Base-by-base conservation (phyloP, 2,329 filamentous ascomycete species). In the Phialocephala subalpina region DNA sequence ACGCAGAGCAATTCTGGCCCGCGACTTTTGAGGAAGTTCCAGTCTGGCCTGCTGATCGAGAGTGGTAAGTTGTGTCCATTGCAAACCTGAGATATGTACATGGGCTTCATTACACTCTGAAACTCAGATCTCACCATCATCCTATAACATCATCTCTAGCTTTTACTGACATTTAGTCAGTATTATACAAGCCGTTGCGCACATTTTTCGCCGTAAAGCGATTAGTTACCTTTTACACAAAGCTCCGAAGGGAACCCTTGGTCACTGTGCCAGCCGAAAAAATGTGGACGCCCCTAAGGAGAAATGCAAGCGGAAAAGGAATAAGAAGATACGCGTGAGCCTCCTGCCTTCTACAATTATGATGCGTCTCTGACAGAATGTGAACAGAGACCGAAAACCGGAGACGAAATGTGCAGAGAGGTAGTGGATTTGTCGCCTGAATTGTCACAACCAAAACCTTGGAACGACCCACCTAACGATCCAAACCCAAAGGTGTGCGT, bases 51-150 rank as follows among this genome's bases (percentile, higher is more conserved):
- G 20, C 12, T 2, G 55, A 63, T 59, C 11, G 47, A 18, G 33
- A 63, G 29, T n/a, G 9, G 61, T 63, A 53, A 38, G 61, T 58
- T 20, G 12, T 35, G 36, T 42, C 4, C 22, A 18, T 62, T 29
- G 6, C 27, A 16, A 40, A 11, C 22, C 29, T n/a, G 33, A 27
- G 12, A 14, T 40, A 33, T 38, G 29, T 25, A 14, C 29, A 33
- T 33, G 9, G 29, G 29, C 29, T 33, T 33, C 4, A 33, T 33
- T 33, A 33, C 29, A 4, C 29, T 4, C 29, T 33, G 9, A 4
- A 33, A 33, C 29, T n/a, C n/a, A n/a, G n/a, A 33, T 33, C 29
- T 33, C 29, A 33, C 29, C 4, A 33, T 33, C 29, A 5, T 33
- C 29, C 29, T 33, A 9, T 33, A 33, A 33, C 29, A 33, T 33